Percentiles rank a stretch among this genome's conserved stretches.
These are phyloP conservation scores for Liriodendron chinense DNA, from an alignment of 164 flowering plant species.

Conservation along the genomic window DNA sequence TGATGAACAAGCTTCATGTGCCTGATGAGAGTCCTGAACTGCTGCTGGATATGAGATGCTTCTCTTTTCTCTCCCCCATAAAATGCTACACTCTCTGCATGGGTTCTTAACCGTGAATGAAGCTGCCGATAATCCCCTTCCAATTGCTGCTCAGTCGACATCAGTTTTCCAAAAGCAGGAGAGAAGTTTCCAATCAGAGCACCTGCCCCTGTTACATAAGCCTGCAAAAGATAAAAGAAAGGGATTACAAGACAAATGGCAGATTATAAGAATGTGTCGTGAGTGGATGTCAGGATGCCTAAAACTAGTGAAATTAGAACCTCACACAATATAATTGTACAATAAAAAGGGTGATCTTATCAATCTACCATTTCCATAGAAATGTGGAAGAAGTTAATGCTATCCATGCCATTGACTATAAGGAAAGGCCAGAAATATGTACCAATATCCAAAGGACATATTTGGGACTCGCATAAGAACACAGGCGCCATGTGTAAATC, in stretches of 20 bases:
- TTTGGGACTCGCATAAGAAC: slow-evolving; percentile 99
- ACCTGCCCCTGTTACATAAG: slow-evolving; percentile 91
- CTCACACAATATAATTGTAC: background rate
- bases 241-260: background rate
- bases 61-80: slow-evolving; percentile 96
- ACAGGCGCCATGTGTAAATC: slow-evolving; percentile 97
- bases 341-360: background rate
- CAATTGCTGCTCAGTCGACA: slow-evolving; percentile 94
- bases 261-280: background rate
- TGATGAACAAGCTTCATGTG: slow-evolving; percentile 85
- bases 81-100: slow-evolving; percentile 96
- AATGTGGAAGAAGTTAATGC: background rate
- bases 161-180: slow-evolving; percentile 91
- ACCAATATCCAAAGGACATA: slow-evolving; percentile 97
- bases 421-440: slow-evolving; percentile 15
- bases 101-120: slow-evolving; percentile 94
- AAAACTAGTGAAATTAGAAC: background rate
- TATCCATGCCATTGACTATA: background rate
- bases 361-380: background rate
- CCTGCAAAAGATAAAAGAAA: slow-evolving; percentile 41
- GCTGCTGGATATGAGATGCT: slow-evolving; percentile 81
- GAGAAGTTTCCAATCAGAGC: slow-evolving; percentile 73
- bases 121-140: slow-evolving; percentile 97
- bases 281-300: background rate
- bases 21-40: slow-evolving; percentile 63